Evolutionary conservation across 257 asterid genomes (phyloP).

Genomic region (Orobanche coerulescens): DNA sequence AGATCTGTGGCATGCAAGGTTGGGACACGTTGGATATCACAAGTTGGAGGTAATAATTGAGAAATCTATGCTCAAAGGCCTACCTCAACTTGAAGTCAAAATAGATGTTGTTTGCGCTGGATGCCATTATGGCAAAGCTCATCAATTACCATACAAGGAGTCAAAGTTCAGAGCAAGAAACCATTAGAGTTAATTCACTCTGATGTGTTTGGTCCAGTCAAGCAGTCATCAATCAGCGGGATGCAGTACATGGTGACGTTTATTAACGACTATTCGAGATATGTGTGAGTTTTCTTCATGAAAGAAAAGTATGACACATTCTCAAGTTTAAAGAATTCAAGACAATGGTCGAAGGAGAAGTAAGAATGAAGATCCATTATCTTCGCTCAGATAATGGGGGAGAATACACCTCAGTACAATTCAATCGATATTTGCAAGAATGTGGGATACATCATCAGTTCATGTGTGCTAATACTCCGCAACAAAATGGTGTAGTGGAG

Average conservation of each 20-base stretch:
- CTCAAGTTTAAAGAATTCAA: no score
- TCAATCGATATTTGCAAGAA: not conserved
- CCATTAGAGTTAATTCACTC: constrained; percentile 11
- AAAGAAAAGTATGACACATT: constrained; percentile 9
- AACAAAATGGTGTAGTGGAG: no score
- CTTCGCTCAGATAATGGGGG: not conserved
- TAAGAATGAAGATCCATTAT: not conserved
- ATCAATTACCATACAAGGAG: no score
- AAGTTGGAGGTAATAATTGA: no score
- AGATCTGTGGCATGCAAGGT: no score
- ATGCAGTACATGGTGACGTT: constrained; percentile 12
- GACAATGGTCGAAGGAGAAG: not conserved
- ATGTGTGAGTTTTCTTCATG: constrained; percentile 13
- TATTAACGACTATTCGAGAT: constrained; percentile 11
- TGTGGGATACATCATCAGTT: not conserved
- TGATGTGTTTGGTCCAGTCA: constrained; percentile 19
- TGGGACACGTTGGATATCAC: no score
- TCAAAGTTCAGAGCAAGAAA: not conserved
- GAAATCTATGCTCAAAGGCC: no score
- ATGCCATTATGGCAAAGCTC: no score
- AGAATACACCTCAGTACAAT: not conserved
- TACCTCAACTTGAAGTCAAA: no score
- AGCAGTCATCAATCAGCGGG: constrained; percentile 7
- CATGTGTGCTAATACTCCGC: not conserved
- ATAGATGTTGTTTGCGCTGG: not conserved